These are phyloP conservation scores for Aegle marmelos DNA, from an alignment of 345 rosid species.

Conservation along the genomic window DNA sequence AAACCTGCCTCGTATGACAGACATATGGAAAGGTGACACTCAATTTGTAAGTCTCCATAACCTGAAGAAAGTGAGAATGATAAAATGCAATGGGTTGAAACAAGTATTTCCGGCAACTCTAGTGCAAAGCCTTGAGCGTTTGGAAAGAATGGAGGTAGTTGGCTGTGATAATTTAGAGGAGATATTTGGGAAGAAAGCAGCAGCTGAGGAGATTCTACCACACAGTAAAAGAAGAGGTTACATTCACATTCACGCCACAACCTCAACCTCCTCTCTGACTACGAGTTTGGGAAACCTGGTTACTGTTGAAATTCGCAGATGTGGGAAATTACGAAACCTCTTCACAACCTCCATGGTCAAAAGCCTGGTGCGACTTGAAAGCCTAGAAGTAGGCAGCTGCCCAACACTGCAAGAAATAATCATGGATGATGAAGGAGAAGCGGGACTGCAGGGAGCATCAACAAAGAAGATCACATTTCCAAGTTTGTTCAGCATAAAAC, in stretches of 20 bases:
- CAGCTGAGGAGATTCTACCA: background rate
- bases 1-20: background rate
- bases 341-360: background rate
- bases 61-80: background rate
- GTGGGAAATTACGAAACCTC: background rate
- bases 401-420: background rate
- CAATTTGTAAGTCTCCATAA: background rate
- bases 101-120: background rate
- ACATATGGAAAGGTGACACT: background rate
- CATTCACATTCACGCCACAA: background rate
- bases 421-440: background rate
- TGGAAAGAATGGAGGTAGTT: background rate
- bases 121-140: background rate
- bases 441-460: background rate
- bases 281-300: background rate
- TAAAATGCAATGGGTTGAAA: fast-evolving
- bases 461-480: background rate
- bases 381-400: background rate
- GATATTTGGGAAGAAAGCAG: background rate
- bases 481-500: background rate
- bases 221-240: background rate
- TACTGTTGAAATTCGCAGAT: fast-evolving
- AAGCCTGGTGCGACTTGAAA: background rate
- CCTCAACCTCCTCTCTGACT: background rate
- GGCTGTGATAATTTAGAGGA: background rate